phyloP scores from a whole-genome alignment of 345 rosid genomes.

The Salix purpurea region DNA sequence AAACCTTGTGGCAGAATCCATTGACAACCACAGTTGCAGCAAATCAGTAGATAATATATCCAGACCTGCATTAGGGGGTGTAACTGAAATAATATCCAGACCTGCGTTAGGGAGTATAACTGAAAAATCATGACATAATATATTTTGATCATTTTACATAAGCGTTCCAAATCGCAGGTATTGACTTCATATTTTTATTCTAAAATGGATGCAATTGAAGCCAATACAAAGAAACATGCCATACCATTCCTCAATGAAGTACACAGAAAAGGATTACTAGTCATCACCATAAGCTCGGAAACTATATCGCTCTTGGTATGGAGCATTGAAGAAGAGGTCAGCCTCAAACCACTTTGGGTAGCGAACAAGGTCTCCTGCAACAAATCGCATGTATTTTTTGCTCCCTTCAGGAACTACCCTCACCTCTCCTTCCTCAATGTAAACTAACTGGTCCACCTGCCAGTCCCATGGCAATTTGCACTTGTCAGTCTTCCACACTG shows the following conservation, averaged over 20 bases:
- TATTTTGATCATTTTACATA: background rate
- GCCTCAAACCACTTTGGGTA: constrained; percentile 98
- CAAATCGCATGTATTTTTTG: constrained; percentile 61
- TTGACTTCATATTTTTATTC: background rate
- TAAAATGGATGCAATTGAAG: background rate
- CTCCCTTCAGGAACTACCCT: constrained; percentile 92
- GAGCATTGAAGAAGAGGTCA: constrained; percentile 79
- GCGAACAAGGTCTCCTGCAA: constrained; percentile 83
- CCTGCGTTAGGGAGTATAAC: background rate
- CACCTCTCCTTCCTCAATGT: constrained; percentile 95
- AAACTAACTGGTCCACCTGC: constrained; percentile 94
- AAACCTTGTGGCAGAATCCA: background rate
- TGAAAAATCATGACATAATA: background rate
- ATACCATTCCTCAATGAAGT: background rate
- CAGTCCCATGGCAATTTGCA: constrained; percentile 86
- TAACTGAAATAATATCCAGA: background rate
- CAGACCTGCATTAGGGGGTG: background rate
- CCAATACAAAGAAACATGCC: background rate
- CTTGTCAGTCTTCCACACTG: constrained; percentile 81
- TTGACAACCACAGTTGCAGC: too few species aligned
- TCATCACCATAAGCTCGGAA: constrained; percentile 89
- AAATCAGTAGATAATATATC: background rate
- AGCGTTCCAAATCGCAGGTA: background rate
- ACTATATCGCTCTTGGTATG: constrained; percentile 78
- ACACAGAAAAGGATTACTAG: constrained; percentile 2